phyloP scores from a whole-genome alignment of 306 rosid genomes.

The Cucurbita argyrosperma region DNA sequence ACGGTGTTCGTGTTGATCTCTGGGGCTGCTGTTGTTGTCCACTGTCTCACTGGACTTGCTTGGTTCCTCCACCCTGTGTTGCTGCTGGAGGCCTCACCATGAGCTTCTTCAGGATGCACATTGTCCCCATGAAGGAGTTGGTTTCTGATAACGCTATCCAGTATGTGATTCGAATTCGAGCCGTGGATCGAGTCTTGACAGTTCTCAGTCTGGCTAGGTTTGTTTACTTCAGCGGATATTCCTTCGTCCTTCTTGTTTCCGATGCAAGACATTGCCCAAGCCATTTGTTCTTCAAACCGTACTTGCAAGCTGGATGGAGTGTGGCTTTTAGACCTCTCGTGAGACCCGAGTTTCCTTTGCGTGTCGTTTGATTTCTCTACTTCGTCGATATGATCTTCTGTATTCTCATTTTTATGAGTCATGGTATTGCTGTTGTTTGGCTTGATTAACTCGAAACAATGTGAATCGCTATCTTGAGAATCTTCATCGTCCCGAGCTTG shows the following conservation, averaged over 20 bases:
- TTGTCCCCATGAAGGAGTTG: conserved; percentile 35
- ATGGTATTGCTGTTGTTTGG: conserved; percentile 35
- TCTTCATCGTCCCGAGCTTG: conserved; percentile 71
- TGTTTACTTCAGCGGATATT: conserved; percentile 14
- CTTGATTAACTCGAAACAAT: conserved; percentile 84
- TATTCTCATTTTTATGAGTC: conserved; percentile 23
- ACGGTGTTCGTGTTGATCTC: conserved; percentile 22
- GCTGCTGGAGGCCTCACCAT: conserved; percentile 76
- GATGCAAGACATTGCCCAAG: conserved; percentile 1
- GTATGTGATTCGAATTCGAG: conserved; percentile 28
- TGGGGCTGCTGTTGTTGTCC: conserved; percentile 49
- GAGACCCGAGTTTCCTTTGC: conserved; percentile 26
- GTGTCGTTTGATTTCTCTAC: conserved; percentile 22
- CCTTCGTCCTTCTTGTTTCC: conserved; percentile 2
- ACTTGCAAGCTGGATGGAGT: conserved; percentile 64
- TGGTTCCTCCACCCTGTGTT: conserved; percentile 88
- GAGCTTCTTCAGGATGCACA: conserved; percentile 7
- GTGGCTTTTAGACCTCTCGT: conserved; percentile 48
- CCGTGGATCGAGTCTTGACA: conserved; percentile 31
- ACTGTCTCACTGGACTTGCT: conserved; percentile 70
- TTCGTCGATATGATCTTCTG: conserved; percentile 22
- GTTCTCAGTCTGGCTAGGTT: conserved; percentile 21
- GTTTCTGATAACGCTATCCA: conserved; percentile 43
- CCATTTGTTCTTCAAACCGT: conserved; percentile 60
- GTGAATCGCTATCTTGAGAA: conserved; percentile 69